Evolutionary conservation across 1,284 basidiomycete genomes (phyloP), one percentile per base, ranked within the genome.

Genomic region (Rhizoctonia solani): DNA sequence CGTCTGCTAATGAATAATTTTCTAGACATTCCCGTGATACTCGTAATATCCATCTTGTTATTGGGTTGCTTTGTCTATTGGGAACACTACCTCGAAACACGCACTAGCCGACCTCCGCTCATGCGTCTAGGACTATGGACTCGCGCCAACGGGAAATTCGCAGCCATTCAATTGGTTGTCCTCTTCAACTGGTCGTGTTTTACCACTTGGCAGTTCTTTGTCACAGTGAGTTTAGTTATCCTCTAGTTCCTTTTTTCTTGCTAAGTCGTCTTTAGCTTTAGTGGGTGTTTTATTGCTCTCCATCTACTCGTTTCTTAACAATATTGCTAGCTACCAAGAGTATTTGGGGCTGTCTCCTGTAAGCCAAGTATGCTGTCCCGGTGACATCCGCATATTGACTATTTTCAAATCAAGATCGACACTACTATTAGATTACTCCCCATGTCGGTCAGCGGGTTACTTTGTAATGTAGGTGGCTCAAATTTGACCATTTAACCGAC

Each of bases 361-460:
- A 21, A 66, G 68, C 23, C 55, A 21, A 32, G 19, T 27, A 46
- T 27, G 46, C n/a, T 21, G 13, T 32, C 19, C 9, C 29, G 23
- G 23, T 2, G 49, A 25, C n/a, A n/a, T n/a, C n/a, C 21, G 3
- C 23, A 19, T 16, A 8, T 29, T 30, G 37, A 21, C 37, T 29
- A 39, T 32, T 11, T 34, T 53, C 5, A 16, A 13, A 23, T 30
- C 4, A 29, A 69, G 3, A 78, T 95, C 30, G 79, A 82, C 13
- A 88, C 91, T 0, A 91, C 93, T 77, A 74, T 93, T 27, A 85
- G 90, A 5, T 81, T 95, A 70, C 72, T 94, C 2, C 93, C 93
- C 0, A 90, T 90, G 83, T 83, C 85, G 19, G 76, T 92, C 32
- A 84, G 82, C 4, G 92, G 92, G 6, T 72, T 88, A n/a, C 56